Percentiles rank a stretch among this genome's conserved stretches.
Evolutionary conservation across 2,329 filamentous ascomycete species (phyloP).

Genomic region (Celoporthe dispersa): DNA sequence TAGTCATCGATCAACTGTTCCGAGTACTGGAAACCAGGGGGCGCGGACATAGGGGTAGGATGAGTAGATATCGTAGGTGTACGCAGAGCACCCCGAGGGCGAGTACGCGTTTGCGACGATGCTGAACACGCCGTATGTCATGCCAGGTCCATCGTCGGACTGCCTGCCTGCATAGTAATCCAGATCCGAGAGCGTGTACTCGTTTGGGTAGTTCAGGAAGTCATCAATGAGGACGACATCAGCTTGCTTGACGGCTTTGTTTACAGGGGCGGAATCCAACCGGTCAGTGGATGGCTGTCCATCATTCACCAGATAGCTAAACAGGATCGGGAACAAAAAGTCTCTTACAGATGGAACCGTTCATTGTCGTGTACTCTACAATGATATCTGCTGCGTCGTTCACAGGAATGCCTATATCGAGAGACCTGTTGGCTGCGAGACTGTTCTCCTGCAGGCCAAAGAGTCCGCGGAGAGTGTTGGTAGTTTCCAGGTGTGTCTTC

Average conservation of each 20-base stretch:
- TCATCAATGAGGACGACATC: constrained; percentile 30
- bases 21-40: constrained; percentile 30
- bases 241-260: constrained; percentile 25
- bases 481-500: constrained; percentile 56
- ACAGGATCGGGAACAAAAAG: not conserved
- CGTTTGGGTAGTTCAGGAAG: constrained; percentile 26
- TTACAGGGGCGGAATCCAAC: not conserved
- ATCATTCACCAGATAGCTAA: not conserved
- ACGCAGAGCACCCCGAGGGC: constrained; percentile 24
- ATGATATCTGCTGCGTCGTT: constrained; percentile 51
- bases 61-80: constrained; percentile 25
- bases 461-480: constrained; percentile 60
- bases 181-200: constrained; percentile 22
- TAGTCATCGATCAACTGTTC: constrained; percentile 29
- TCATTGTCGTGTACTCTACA: constrained; percentile 69
- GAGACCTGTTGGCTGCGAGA: constrained; percentile 18
- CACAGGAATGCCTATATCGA: constrained; percentile 9
- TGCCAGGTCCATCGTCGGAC: constrained; percentile 21
- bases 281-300: not conserved
- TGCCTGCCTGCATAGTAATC: constrained; percentile 28
- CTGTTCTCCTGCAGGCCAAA: constrained; percentile 58
- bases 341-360: constrained; percentile 51
- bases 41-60: constrained; percentile 25
- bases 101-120: constrained; percentile 26
- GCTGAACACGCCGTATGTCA: constrained; percentile 30